phyloP scores from a whole-genome alignment of 1,284 basidiomycete genomes.

The Malassezia globosa region DNA sequence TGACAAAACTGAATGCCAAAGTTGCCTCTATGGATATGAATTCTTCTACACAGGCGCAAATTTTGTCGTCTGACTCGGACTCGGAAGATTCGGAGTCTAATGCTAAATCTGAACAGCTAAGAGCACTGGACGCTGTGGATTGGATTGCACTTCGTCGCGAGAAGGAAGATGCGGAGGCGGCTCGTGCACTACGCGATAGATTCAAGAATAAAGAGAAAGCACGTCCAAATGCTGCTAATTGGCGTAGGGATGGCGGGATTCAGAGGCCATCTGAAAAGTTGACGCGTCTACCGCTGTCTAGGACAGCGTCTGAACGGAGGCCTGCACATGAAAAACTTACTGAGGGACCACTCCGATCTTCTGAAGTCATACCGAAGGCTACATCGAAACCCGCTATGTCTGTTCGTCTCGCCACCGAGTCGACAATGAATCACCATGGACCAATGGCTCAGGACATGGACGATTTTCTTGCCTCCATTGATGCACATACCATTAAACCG shows the following conservation, averaged over 20 bases:
- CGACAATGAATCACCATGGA: no score
- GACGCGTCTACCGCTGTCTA: no score
- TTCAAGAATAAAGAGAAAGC: background rate
- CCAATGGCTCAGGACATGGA: slow-evolving; percentile 15
- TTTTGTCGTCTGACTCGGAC: background rate
- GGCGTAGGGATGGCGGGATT: background rate
- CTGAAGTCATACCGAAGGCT: no score
- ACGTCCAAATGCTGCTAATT: background rate
- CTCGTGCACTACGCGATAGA: slow-evolving; percentile 11
- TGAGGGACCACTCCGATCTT: no score
- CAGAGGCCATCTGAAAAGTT: no score
- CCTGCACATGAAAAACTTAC: no score
- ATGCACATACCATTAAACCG: background rate
- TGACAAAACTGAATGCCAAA: slow-evolving; percentile 26
- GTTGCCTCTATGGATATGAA: slow-evolving; percentile 27
- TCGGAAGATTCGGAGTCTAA: slow-evolving; percentile 11
- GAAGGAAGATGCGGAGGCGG: slow-evolving; percentile 34
- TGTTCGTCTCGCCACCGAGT: slow-evolving; percentile 4
- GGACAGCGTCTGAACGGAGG: no score
- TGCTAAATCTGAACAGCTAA: background rate
- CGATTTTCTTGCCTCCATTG: slow-evolving; percentile 8
- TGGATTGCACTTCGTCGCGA: slow-evolving; percentile 23
- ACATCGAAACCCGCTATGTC: background rate
- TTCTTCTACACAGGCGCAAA: slow-evolving; percentile 19
- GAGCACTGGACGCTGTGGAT: slow-evolving; percentile 13